Evolutionary conservation across 2,329 filamentous ascomycete species (phyloP).

Genomic region (Chalara sp.): DNA sequence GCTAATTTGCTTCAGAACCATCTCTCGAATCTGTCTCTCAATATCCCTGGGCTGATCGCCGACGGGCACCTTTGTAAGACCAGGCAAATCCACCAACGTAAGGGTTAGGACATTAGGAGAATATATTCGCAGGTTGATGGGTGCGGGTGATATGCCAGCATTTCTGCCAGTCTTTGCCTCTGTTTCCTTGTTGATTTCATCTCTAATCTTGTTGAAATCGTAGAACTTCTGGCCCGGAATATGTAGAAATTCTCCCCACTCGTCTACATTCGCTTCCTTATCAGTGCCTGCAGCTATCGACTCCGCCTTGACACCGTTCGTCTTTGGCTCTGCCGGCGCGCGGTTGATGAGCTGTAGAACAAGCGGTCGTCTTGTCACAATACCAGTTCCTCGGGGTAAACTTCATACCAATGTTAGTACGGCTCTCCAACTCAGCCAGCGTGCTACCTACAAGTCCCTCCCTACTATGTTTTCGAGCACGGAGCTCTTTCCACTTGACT

Average conservation of each 20-base stretch:
- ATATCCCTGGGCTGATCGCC: slow-evolving; percentile 96
- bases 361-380: slow-evolving; percentile 91
- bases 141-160: slow-evolving; percentile 89
- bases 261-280: slow-evolving; percentile 83
- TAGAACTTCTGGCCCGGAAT: slow-evolving; percentile 95
- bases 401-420: slow-evolving; percentile 41
- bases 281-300: slow-evolving; percentile 62
- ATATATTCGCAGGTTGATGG: slow-evolving; percentile 97
- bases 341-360: slow-evolving; percentile 98
- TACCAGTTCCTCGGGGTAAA: slow-evolving; percentile 92
- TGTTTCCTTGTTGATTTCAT: slow-evolving; percentile 95
- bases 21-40: slow-evolving; percentile 91
- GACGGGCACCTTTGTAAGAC: slow-evolving; percentile 92
- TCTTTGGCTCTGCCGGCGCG: slow-evolving; percentile 48
- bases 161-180: slow-evolving; percentile 95
- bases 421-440: neutral
- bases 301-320: slow-evolving; percentile 68
- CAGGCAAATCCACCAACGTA: slow-evolving; percentile 92
- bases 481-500: slow-evolving; percentile 98
- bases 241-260: slow-evolving; percentile 99
- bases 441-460: slow-evolving; percentile 79
- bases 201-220: slow-evolving; percentile 97
- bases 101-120: slow-evolving; percentile 96
- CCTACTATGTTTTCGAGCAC: slow-evolving; percentile 98
- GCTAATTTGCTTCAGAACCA: slow-evolving; percentile 97